phyloP scores from a whole-genome alignment of 495 filamentous ascomycete species.

The Lophiostoma macrostomum region DNA sequence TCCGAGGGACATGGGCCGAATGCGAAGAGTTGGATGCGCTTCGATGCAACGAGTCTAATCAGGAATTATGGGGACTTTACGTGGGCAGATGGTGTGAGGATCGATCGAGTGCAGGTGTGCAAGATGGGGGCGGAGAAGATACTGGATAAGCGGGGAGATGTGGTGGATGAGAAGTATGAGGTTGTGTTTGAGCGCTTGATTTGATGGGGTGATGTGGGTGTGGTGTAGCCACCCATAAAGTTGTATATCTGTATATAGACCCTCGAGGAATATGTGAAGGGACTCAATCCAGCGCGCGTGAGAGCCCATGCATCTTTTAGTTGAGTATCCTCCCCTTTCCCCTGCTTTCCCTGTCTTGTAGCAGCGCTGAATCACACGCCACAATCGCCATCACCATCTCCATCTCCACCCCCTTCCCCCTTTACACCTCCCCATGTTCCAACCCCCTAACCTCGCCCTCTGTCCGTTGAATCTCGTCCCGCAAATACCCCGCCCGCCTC shows the following conservation, averaged over 20 bases:
- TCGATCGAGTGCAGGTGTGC: slow-evolving; percentile 42
- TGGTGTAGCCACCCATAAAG: no score
- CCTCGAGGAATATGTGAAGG: no score
- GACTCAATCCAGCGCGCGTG: no score
- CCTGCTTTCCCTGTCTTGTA: no score
- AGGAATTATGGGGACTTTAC: slow-evolving; percentile 36
- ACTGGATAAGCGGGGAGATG: slow-evolving; percentile 31
- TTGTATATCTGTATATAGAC: no score
- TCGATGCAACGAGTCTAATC: slow-evolving; percentile 42
- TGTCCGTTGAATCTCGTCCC: slow-evolving; percentile 35
- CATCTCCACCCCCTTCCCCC: background rate
- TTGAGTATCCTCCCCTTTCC: no score
- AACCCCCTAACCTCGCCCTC: slow-evolving; percentile 36
- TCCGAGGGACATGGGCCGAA: slow-evolving; percentile 33
- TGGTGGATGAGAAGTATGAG: slow-evolving; percentile 40
- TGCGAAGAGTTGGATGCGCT: slow-evolving; percentile 32
- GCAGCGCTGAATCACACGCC: background rate
- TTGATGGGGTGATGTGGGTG: slow-evolving; percentile 3
- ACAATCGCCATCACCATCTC: background rate
- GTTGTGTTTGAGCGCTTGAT: slow-evolving; percentile 22
- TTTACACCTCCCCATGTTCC: slow-evolving; percentile 18
- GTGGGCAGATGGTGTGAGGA: slow-evolving; percentile 38
- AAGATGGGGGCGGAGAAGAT: slow-evolving; percentile 46
- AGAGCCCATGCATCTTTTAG: no score
- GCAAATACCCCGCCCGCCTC: slow-evolving; percentile 33